These are phyloP conservation scores for Harringtonia lauricola DNA, from an alignment of 2,329 filamentous ascomycete genomes.

Conservation along the genomic window DNA sequence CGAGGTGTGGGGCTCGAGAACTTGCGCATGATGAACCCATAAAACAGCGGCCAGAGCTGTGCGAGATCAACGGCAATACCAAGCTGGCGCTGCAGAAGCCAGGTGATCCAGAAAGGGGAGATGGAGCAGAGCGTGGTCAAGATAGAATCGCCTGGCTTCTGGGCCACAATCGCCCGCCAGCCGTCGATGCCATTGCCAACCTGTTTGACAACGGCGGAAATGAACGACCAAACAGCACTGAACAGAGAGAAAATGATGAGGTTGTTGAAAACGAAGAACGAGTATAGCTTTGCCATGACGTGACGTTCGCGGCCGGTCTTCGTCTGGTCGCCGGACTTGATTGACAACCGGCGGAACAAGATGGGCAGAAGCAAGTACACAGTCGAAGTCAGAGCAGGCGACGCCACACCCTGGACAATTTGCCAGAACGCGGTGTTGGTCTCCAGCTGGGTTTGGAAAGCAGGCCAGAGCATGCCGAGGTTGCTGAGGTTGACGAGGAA, in stretches of 20 bases:
- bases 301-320: constrained; percentile 90
- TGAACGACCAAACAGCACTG: constrained; percentile 66
- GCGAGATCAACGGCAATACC: constrained; percentile 90
- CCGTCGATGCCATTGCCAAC: constrained; percentile 46
- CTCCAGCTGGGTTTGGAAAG: constrained; percentile 56
- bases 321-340: constrained; percentile 75
- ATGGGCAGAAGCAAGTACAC: constrained; percentile 82
- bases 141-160: constrained; percentile 50
- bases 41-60: constrained; percentile 74
- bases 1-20: constrained; percentile 82
- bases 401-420: constrained; percentile 81
- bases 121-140: constrained; percentile 65
- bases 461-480: constrained; percentile 67
- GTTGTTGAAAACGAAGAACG: constrained; percentile 98
- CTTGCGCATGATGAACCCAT: constrained; percentile 73
- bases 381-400: constrained; percentile 76
- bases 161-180: constrained; percentile 57
- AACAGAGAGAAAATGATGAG: constrained; percentile 89
- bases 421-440: constrained; percentile 62
- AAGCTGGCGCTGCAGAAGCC: constrained; percentile 83
- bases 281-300: constrained; percentile 80
- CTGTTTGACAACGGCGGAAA: constrained; percentile 51
- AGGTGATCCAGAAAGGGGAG: constrained; percentile 89
- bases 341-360: constrained; percentile 79
- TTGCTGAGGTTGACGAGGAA: constrained; percentile 83